Evolutionary conservation across 768 basidiomycete species (phyloP), one percentile per base, ranked within the genome.

Genomic region (Erythrobasidium yunnanense): DNA sequence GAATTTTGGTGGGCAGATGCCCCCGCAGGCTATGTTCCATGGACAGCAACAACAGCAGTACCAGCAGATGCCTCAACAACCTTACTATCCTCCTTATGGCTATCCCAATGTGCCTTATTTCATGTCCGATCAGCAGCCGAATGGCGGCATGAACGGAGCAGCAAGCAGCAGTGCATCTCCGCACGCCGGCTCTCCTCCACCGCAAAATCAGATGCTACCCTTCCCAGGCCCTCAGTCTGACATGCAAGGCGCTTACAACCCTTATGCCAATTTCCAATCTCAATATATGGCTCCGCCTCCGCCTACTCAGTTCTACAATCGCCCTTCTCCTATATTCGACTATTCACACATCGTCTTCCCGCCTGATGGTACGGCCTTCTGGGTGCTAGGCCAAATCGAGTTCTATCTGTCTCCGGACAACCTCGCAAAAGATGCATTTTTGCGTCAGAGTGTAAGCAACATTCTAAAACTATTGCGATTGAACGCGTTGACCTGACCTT

Each of bases 401-500:
- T 95, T 90, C 76, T 96, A 93, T 78, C 80, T 96, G 70, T 88
- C 89, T 71, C 80, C 85, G 63, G 85, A 95, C 74, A 95, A 93
- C 74, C 80, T 96, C 78, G 86, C 82, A n/a, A 83, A 84, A 74
- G 91, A 96, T 75, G 81, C 87, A 70, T 93, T 81, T 77, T 79
- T 96, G 34, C 81, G 89, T 56, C 81, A 84, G 77, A 80, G 83
- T 78, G 90, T 88, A 71, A 17, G 52, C 52, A n/a, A n/a, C n/a
- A n/a, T 33, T 54, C n/a, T 20, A 34, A 17, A n/a, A 23, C 35
- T 6, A 15, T 22, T 55, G 7, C 30, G 18, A 33, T 55, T 27
- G 23, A 27, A n/a, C 18, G 23, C 2, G 34, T 35, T 51, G 70
- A 32, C 25, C 15, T 42, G 27, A 23, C 22, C 20, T 30, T 1